Conservation (phyloP, 306 rosid genomes). For the Adenanthera pavonina region DNA sequence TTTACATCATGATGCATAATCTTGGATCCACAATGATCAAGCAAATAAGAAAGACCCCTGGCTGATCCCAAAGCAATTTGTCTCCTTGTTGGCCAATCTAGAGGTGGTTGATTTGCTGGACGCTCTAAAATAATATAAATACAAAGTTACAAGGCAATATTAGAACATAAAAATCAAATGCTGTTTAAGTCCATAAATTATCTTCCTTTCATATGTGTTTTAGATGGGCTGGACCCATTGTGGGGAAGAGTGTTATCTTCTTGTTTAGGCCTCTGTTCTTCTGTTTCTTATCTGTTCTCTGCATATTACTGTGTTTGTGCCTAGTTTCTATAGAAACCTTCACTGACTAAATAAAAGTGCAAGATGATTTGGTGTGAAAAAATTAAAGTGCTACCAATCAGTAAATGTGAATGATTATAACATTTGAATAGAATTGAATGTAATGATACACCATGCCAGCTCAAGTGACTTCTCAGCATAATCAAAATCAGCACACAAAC, state of each 20-base stretch:
- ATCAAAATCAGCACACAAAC: not conserved
- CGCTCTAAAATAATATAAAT: slow-evolving; percentile 68
- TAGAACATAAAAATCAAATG: not conserved
- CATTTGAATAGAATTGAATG: not conserved
- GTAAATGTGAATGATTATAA: no score
- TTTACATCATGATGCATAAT: slow-evolving; percentile 97
- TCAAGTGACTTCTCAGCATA: slow-evolving; percentile 12
- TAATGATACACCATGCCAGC: not conserved
- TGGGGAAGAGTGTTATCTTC: no score
- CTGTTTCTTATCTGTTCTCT: no score
- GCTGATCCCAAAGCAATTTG: slow-evolving; percentile 97
- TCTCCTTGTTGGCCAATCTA: slow-evolving; percentile 96
- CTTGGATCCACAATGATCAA: slow-evolving; percentile 97
- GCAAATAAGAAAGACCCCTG: slow-evolving; percentile 95
- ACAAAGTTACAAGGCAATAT: slow-evolving; percentile 27
- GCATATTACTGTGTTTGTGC: no score
- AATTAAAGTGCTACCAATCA: no score
- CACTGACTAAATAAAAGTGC: no score
- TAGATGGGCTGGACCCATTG: no score
- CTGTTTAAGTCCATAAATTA: slow-evolving; percentile 1
- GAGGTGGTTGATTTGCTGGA: slow-evolving; percentile 81
- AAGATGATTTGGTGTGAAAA: no score
- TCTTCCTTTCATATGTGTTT: not conserved
- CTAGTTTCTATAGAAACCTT: no score
- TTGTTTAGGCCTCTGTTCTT: no score